phyloP scores from a whole-genome alignment of 164 flowering plant genomes.

The Nymphaea thermarum region DNA sequence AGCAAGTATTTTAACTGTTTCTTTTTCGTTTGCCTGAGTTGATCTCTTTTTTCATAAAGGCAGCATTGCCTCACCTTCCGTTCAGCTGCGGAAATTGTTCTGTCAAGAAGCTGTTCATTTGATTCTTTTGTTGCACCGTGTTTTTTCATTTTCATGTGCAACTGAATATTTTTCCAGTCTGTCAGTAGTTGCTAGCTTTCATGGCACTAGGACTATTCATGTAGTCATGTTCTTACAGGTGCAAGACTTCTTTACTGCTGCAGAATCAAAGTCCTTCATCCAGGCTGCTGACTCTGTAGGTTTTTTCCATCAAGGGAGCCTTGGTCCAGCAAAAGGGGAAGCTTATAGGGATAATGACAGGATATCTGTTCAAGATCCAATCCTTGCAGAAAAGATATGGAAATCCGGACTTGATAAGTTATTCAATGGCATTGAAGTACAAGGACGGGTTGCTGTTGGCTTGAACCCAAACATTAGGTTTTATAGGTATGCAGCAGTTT shows the following conservation, averaged over 20 bases:
- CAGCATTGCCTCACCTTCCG: no score
- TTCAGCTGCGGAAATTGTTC: no score
- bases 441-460: constrained; percentile 80
- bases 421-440: constrained; percentile 54
- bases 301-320: constrained; percentile 88
- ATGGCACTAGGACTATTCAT: no score
- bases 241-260: constrained; percentile 51
- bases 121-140: no score
- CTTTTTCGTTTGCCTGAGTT: no score
- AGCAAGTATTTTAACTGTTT: no score
- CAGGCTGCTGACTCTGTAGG: constrained; percentile 67
- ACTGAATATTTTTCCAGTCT: no score
- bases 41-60: no score
- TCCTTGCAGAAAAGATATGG: constrained; percentile 72
- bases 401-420: constrained; percentile 59
- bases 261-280: constrained; percentile 64
- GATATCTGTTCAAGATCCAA: constrained; percentile 62
- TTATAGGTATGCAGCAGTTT: constrained; percentile 44
- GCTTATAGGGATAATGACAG: constrained; percentile 93
- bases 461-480: constrained; percentile 91
- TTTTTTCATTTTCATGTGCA: no score
- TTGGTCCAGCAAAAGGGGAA: constrained; percentile 82
- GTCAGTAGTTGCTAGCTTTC: no score
- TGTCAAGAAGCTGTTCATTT: no score
- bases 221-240: constrained; percentile 38